Percentiles rank a stretch among this genome's conserved stretches.
These are phyloP conservation scores for Lyophyllum semitale DNA, from an alignment of 768 basidiomycete genomes.

Conservation along the genomic window DNA sequence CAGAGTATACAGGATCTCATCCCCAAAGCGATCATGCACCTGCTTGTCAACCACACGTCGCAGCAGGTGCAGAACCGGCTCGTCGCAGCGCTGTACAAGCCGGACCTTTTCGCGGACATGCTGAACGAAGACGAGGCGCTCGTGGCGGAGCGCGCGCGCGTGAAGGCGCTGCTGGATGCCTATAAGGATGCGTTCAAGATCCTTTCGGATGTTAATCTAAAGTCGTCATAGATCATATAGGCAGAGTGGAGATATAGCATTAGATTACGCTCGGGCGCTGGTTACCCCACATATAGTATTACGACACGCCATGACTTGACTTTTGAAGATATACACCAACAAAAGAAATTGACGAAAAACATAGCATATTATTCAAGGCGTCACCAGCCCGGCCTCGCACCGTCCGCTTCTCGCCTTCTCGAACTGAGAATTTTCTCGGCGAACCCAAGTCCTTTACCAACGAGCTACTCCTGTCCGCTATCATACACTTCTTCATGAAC, in stretches of 20 bases:
- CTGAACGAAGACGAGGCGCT: slow-evolving; percentile 95
- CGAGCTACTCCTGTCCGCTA: too few relatives aligned
- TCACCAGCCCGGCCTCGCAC: too few relatives aligned
- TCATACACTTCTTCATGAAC: too few relatives aligned
- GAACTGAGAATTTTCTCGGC: too few relatives aligned
- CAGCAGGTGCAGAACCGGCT: slow-evolving; percentile 96
- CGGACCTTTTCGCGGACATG: slow-evolving; percentile 87
- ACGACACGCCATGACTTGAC: slow-evolving; percentile 1
- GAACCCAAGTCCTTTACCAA: too few relatives aligned
- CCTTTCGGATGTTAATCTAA: slow-evolving; percentile 79
- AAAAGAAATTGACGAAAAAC: not conserved
- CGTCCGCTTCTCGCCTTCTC: too few relatives aligned
- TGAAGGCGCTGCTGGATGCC: slow-evolving; percentile 93
- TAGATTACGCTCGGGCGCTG: slow-evolving; percentile 14
- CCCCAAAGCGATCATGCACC: slow-evolving; percentile 98
- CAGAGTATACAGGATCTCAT: slow-evolving; percentile 97
- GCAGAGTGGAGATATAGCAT: slow-evolving; percentile 12
- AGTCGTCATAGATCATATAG: slow-evolving; percentile 47
- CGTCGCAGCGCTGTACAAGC: slow-evolving; percentile 94
- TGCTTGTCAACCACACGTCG: slow-evolving; percentile 94
- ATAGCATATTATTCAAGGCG: too few relatives aligned
- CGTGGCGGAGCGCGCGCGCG: slow-evolving; percentile 89
- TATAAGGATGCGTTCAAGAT: slow-evolving; percentile 95
- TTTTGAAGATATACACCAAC: not conserved
- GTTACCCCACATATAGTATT: slow-evolving; percentile 12